Evolutionary conservation across 805 yeast genomes (phyloP).

Genomic region (Suhomyces tanzawaensis): DNA sequence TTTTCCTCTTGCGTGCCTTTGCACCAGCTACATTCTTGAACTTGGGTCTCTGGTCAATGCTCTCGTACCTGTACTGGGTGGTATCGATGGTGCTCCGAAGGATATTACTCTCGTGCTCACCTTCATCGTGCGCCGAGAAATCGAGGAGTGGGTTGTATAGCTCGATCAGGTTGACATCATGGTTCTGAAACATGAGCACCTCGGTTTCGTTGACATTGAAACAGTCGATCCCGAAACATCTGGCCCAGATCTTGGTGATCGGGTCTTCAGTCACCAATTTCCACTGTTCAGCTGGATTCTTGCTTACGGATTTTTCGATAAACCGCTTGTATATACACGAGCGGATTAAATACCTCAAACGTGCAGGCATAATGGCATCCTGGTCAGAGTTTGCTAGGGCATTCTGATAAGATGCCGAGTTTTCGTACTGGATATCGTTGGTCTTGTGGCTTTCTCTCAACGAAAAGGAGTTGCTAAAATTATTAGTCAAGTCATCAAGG

Average conservation of each 20-base stretch:
- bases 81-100: constrained; percentile 36
- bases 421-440: constrained; percentile 30
- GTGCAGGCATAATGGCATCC: constrained; percentile 48
- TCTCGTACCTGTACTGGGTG: constrained; percentile 23
- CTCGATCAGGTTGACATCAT: constrained; percentile 31
- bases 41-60: background rate
- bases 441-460: constrained; percentile 8
- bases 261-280: constrained; percentile 60
- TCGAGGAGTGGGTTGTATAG: constrained; percentile 26
- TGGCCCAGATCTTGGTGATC: constrained; percentile 51
- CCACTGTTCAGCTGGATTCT: constrained; percentile 43
- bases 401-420: constrained; percentile 22
- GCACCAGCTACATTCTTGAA: constrained; percentile 4
- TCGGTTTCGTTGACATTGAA: constrained; percentile 53
- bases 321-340: constrained; percentile 56
- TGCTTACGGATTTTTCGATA: constrained; percentile 34
- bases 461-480: constrained; percentile 1
- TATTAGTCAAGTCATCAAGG: constrained; percentile 3
- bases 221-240: constrained; percentile 52
- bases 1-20: constrained; percentile 3
- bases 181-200: constrained; percentile 33
- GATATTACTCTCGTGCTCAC: constrained; percentile 20
- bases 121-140: constrained; percentile 22
- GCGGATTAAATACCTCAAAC: constrained; percentile 54
- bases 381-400: constrained; percentile 25